These are phyloP conservation scores for Ehretia macrophylla DNA, from an alignment of 257 asterid species.

Conservation along the genomic window DNA sequence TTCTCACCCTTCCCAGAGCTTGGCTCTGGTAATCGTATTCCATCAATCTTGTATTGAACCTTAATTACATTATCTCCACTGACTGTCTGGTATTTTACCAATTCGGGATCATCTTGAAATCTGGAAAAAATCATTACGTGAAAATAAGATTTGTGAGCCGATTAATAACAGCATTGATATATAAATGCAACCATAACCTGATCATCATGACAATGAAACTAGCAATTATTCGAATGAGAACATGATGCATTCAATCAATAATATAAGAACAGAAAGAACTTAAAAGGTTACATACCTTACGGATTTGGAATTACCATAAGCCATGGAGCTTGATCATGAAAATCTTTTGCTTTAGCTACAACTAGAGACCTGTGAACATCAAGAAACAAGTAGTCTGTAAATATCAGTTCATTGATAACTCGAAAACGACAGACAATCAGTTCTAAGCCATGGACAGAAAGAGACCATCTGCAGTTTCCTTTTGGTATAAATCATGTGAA, in stretches of 20 bases:
- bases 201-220: not conserved
- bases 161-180: not conserved
- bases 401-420: conserved; percentile 7
- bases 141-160: conserved; percentile 1
- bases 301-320: conserved; percentile 59
- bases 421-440: conserved; percentile 32
- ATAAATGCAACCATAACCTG: not conserved
- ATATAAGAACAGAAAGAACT: not conserved
- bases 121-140: conserved; percentile 36
- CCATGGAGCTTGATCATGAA: conserved; percentile 44
- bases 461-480: conserved; percentile 31
- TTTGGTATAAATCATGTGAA: conserved; percentile 65
- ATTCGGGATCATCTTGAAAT: conserved; percentile 57
- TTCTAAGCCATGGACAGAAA: conserved; percentile 31
- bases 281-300: conserved; percentile 52
- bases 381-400: conserved; percentile 15
- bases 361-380: conserved; percentile 32
- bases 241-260: not conserved
- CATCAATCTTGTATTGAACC: conserved; percentile 56
- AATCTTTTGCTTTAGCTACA: conserved; percentile 14
- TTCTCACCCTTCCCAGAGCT: conserved; percentile 36
- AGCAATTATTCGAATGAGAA: not conserved
- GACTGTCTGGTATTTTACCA: conserved; percentile 29
- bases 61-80: conserved; percentile 49
- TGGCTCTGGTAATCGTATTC: conserved; percentile 32